Base-by-base conservation (phyloP, 768 basidiomycete genomes). In the Lanmaoa rubissima region DNA sequence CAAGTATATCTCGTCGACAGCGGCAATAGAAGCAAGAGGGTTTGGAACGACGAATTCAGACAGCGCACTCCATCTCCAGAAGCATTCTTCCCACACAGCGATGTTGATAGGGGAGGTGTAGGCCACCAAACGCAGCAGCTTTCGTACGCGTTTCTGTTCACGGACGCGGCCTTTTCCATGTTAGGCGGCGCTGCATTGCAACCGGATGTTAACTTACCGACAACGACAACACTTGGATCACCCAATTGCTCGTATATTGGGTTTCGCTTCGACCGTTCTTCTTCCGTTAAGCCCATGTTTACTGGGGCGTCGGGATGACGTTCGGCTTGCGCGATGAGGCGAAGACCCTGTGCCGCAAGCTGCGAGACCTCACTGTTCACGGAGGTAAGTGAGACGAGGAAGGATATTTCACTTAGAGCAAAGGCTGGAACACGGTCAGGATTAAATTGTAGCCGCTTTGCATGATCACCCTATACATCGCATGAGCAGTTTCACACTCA, bases 1-100 rank as follows among this genome's bases (percentile, higher is more conserved):
- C 48, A 73, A 59, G 42, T 72, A 71, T 51, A 69, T 58, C 56
- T 72, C 71, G 38, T 72, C 72, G 46, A 73, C 74, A 26, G 72
- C 72, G 46, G 70, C 69, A 49, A 70, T 64, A 40, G 69, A 63
- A 26, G 71, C 73, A 44, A 74, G 57, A 26, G 72, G 65, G 35
- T 70, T 65, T 47, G 72, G 79, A 59, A 79, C 77, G 44, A 87
- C 74, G 48, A 79, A 74, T 65, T 89, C 88, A 14, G 82, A 82
- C 43, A 92, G 71, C 6, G 76, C 72, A 28, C 78, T 77, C 90
- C 90, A 93, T 47, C 90, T 78, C 75, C 81, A 86, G 68, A 87
- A 92, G 58, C 84, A 87, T 65, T 94, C 92, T 60, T 87, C 79
- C 92, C 92, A 94, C 3, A 90, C 86, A 0, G 87, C 88, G 21